These are phyloP conservation scores for Trifolium repens DNA, from an alignment of 306 rosid species.

Conservation along the genomic window DNA sequence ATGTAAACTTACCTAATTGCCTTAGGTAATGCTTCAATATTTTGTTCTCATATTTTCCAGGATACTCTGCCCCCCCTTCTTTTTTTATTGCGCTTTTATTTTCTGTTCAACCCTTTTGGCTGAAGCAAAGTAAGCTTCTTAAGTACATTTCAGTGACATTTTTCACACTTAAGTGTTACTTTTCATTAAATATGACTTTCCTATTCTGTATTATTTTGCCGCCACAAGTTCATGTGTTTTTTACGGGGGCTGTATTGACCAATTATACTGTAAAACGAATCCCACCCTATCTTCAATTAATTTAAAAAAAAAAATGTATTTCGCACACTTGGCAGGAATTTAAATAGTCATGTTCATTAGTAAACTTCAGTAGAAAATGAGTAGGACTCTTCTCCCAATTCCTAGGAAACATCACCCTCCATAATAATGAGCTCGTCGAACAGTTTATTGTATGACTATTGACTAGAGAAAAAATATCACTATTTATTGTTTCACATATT, in stretches of 20 bases:
- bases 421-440: neutral
- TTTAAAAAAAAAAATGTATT: neutral
- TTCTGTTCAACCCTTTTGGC: neutral
- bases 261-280: neutral
- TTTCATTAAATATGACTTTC: slow-evolving; percentile 3
- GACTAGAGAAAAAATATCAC: neutral
- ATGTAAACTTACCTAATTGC: slow-evolving; percentile 7
- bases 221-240: neutral
- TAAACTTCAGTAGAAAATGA: neutral
- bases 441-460: neutral
- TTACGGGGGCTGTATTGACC: neutral
- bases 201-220: neutral
- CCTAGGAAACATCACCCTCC: neutral
- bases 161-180: neutral
- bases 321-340: neutral
- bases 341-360: neutral
- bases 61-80: neutral
- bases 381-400: neutral
- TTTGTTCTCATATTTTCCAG: neutral
- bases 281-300: neutral
- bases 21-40: neutral
- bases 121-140: neutral
- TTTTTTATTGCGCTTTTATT: neutral
- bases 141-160: neutral
- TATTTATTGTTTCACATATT: neutral